Conservation (phyloP, 176 grass and related monocot genomes). For the Musa schizocarpa region DNA sequence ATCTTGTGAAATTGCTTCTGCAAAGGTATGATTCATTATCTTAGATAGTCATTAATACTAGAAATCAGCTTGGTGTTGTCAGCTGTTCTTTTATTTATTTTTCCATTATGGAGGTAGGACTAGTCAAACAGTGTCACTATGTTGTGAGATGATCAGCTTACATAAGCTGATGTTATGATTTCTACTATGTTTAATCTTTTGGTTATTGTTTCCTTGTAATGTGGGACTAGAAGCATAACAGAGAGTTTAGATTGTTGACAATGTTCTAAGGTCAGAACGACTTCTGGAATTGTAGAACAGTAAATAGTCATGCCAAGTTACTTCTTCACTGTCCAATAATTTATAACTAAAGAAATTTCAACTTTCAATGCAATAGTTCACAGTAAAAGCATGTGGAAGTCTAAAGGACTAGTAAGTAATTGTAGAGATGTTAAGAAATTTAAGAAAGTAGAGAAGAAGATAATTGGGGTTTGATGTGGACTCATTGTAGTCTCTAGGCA, state of each 20-base stretch:
- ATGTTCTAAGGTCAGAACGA: neutral
- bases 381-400: neutral
- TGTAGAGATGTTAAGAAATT: neutral
- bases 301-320: neutral
- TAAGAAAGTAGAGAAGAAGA: too few relatives aligned
- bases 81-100: neutral
- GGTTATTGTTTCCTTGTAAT: neutral
- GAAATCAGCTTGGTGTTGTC: neutral
- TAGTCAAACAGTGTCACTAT: neutral
- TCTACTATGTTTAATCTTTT: neutral
- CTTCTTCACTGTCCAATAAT: neutral
- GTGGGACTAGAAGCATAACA: neutral
- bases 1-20: conserved; percentile 53
- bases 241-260: too few relatives aligned
- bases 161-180: neutral
- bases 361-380: neutral
- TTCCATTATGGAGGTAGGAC: neutral
- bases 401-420: neutral
- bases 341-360: neutral
- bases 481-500: too few relatives aligned
- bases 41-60: neutral
- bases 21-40: conserved; percentile 47
- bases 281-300: neutral
- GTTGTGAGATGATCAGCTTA: neutral
- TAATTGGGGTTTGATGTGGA: too few relatives aligned